Evolutionary conservation across 257 asterid genomes (phyloP).

Genomic region (Thymus quinquecostatus): DNA sequence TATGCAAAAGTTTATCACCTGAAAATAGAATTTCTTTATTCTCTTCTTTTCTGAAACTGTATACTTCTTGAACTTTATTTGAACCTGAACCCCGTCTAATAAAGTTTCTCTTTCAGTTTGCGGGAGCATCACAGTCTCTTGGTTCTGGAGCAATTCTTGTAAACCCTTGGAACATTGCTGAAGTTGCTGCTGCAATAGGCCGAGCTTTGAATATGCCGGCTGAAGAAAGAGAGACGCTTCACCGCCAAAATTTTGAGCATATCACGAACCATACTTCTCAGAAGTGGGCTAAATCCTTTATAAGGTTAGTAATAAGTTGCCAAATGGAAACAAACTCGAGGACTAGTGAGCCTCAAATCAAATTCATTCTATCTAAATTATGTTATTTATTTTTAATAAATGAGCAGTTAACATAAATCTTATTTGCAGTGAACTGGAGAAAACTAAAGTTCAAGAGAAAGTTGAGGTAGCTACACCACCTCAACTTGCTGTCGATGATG

Average conservation of each 20-base stretch:
- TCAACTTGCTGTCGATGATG: conserved; percentile 54
- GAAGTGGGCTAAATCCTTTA: conserved; percentile 96
- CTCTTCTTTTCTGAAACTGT: conserved; percentile 1
- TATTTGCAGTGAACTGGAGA: conserved; percentile 80
- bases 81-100: conserved; percentile 18
- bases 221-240: conserved; percentile 94
- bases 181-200: conserved; percentile 61
- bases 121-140: conserved; percentile 98
- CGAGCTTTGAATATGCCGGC: conserved; percentile 82
- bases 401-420: conserved; percentile 10
- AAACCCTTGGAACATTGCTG: conserved; percentile 97
- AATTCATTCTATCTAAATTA: neutral
- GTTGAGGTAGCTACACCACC: conserved; percentile 80
- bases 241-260: conserved; percentile 75
- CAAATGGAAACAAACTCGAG: neutral
- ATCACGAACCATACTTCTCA: conserved; percentile 96
- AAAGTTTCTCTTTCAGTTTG: conserved; percentile 48
- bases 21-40: neutral
- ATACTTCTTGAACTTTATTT: conserved; percentile 6
- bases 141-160: conserved; percentile 99
- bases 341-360: conserved; percentile 18
- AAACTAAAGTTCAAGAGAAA: conserved; percentile 91
- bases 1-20: neutral
- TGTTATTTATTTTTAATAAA: neutral
- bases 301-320: conserved; percentile 53